Percentiles rank a stretch among this genome's conserved stretches.
Conservation (phyloP, 1,139 yeast genomes). For the Sugiyamaella neomexicana region DNA sequence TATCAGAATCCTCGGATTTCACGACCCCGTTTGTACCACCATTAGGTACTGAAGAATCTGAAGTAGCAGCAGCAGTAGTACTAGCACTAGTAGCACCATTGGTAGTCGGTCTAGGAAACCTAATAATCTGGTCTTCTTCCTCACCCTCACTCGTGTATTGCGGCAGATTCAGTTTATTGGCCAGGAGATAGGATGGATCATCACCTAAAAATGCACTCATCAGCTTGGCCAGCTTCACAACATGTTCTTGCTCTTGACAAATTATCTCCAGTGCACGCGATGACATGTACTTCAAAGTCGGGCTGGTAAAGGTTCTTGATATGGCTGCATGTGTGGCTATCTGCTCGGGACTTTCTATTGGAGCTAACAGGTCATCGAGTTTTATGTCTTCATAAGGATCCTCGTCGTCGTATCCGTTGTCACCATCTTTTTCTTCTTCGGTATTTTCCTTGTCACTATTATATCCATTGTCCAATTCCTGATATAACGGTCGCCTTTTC, state of each 20-base stretch:
- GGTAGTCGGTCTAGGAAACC: neutral
- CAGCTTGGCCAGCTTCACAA: constrained; percentile 66
- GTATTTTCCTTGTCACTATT: constrained; percentile 20
- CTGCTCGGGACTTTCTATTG: constrained; percentile 80
- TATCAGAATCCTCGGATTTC: constrained; percentile 22
- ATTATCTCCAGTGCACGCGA: constrained; percentile 72
- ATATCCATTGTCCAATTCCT: constrained; percentile 23
- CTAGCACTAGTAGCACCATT: neutral
- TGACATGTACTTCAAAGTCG: constrained; percentile 57
- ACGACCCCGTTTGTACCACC: constrained; percentile 15
- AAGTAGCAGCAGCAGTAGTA: constrained; percentile 2
- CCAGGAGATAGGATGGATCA: constrained; percentile 64
- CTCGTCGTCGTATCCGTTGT: constrained; percentile 39
- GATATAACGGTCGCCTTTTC: constrained; percentile 26
- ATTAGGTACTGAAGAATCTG: neutral
- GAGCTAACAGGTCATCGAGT: constrained; percentile 63
- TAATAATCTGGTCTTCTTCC: constrained; percentile 21
- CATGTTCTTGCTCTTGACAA: constrained; percentile 75
- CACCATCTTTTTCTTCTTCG: constrained; percentile 34
- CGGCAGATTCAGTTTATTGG: constrained; percentile 67
- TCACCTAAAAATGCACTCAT: constrained; percentile 84
- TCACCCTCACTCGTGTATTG: constrained; percentile 32
- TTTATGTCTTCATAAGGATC: constrained; percentile 46
- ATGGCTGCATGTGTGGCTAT: constrained; percentile 70
- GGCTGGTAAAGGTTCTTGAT: constrained; percentile 59